Conservation (phyloP, 345 rosid genomes). For the Schrenkiella parvula region DNA sequence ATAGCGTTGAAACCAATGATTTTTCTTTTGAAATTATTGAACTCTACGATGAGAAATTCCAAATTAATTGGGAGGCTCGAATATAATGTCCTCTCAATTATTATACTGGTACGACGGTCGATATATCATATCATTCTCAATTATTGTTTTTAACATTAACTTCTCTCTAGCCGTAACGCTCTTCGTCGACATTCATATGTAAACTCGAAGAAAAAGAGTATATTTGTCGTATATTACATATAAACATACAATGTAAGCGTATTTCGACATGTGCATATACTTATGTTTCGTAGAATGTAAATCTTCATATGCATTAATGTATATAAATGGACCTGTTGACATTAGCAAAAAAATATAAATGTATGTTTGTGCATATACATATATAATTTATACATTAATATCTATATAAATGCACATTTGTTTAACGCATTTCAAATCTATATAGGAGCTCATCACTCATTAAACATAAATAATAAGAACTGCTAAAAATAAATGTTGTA, state of each 20-base stretch:
- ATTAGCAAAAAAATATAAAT: not conserved
- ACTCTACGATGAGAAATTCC: not conserved
- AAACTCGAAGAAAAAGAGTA: not conserved
- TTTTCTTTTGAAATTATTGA: slow-evolving; percentile 3
- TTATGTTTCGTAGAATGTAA: not conserved
- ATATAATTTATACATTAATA: not conserved
- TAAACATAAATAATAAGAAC: not conserved
- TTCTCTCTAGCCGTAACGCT: not conserved
- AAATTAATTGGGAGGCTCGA: slow-evolving; percentile 19
- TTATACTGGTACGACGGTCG: slow-evolving; percentile 22
- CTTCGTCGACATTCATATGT: slow-evolving; percentile 24
- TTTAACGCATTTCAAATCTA: not conserved
- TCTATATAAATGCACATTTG: not conserved
- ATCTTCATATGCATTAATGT: not conserved
- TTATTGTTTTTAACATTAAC: slow-evolving; percentile 15
- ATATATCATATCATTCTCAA: slow-evolving; percentile 16
- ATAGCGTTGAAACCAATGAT: slow-evolving; percentile 8
- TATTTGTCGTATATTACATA: not conserved
- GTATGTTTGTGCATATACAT: not conserved
- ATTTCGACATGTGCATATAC: slow-evolving; percentile 1
- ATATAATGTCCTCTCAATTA: slow-evolving; percentile 3
- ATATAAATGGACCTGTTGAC: not conserved
- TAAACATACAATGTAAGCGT: not conserved
- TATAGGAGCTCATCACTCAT: not conserved
- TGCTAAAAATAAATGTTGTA: not conserved